Evolutionary conservation across 1,139 yeast genomes (phyloP).

Genomic region (Yamadazyma taylorii): DNA sequence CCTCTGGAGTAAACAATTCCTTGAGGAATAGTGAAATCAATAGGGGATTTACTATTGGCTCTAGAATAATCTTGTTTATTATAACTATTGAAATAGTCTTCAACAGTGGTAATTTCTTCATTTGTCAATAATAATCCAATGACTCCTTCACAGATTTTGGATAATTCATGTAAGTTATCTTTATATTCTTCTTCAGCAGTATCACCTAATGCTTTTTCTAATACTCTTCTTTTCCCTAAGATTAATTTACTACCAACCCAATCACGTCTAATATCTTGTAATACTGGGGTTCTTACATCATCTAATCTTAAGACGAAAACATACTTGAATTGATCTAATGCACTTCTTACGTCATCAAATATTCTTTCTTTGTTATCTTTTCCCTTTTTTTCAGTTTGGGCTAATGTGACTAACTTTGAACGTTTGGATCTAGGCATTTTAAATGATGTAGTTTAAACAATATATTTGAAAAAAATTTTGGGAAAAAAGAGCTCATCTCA

Average conservation of each 20-base stretch:
- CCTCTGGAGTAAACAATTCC: slow-evolving; percentile 95
- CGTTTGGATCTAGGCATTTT: slow-evolving; percentile 94
- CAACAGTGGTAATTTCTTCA: slow-evolving; percentile 82
- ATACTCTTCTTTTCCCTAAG: slow-evolving; percentile 89
- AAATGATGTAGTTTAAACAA: neutral
- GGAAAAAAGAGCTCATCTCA: slow-evolving; percentile 11
- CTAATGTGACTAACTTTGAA: slow-evolving; percentile 89
- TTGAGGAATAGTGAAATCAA: slow-evolving; percentile 80
- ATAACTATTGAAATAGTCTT: slow-evolving; percentile 77
- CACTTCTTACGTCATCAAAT: slow-evolving; percentile 84
- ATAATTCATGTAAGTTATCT: slow-evolving; percentile 72
- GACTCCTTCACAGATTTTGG: slow-evolving; percentile 64
- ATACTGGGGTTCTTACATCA: slow-evolving; percentile 93
- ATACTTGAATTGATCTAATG: slow-evolving; percentile 73
- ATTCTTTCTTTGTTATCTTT: slow-evolving; percentile 88
- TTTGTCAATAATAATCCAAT: slow-evolving; percentile 87
- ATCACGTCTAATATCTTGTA: slow-evolving; percentile 87
- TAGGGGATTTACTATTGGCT: slow-evolving; percentile 82
- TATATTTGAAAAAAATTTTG: slow-evolving; percentile 3
- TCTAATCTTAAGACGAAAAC: slow-evolving; percentile 86
- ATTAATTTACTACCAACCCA: slow-evolving; percentile 89
- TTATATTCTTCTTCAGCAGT: slow-evolving; percentile 86
- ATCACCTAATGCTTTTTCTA: slow-evolving; percentile 89
- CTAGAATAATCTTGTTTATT: slow-evolving; percentile 82
- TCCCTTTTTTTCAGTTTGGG: slow-evolving; percentile 95